Percentiles rank a stretch among this genome's conserved stretches.
These are phyloP conservation scores for Elsinoe fawcettii DNA, from an alignment of 2,329 filamentous ascomycete genomes.

Conservation along the genomic window DNA sequence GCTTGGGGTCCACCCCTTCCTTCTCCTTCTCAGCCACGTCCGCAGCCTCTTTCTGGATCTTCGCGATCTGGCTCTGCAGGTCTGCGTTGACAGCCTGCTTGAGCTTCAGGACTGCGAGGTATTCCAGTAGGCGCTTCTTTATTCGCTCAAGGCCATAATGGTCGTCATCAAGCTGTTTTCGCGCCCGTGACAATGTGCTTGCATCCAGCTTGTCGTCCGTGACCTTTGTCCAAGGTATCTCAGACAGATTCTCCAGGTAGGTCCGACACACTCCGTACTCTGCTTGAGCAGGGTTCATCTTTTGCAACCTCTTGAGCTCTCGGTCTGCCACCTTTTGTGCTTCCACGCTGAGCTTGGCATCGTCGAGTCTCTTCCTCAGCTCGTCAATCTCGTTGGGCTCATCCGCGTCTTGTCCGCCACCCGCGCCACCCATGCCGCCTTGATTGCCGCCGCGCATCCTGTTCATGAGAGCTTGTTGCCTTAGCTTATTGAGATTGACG, in stretches of 20 bases:
- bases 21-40: conserved; percentile 32
- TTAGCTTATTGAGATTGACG: conserved; percentile 32
- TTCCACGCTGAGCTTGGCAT: conserved; percentile 72
- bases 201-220: conserved; percentile 81
- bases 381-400: conserved; percentile 87
- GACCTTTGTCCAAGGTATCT: conserved; percentile 82
- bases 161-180: conserved; percentile 87
- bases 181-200: conserved; percentile 68
- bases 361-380: conserved; percentile 77
- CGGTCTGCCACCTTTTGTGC: conserved; percentile 84
- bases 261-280: conserved; percentile 91
- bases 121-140: conserved; percentile 92
- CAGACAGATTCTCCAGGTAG: conserved; percentile 86
- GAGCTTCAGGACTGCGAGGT: conserved; percentile 87
- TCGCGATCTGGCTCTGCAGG: conserved; percentile 66
- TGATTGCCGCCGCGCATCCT: conserved; percentile 28
- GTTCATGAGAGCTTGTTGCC: conserved; percentile 36
- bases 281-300: conserved; percentile 93
- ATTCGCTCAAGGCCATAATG: conserved; percentile 96
- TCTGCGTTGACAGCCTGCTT: conserved; percentile 86
- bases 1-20: conserved; percentile 25
- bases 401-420: conserved; percentile 61
- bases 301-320: conserved; percentile 78
- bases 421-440: conserved; percentile 31
- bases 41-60: conserved; percentile 40